Base-by-base conservation (phyloP, 495 filamentous ascomycete species). In the Aspergillus kassunensis region DNA sequence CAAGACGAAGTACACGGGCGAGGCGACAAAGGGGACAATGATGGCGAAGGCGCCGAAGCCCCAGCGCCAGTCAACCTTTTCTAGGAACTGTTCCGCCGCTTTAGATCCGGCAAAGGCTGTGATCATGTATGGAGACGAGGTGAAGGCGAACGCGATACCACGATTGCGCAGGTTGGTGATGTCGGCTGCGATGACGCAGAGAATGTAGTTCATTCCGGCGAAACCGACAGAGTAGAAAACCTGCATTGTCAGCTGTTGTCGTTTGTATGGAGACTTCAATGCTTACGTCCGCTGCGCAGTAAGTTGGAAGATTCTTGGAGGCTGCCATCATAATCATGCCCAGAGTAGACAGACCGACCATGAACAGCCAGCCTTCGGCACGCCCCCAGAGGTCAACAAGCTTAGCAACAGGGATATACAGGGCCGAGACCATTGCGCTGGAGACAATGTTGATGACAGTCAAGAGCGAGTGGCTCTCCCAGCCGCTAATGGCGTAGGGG, bases 101-200 rank as follows among this genome's bases (percentile, higher is more conserved):
- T 56, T 54, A 9, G 60, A 61, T 15, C 81, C 83, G 44, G 44
- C 44, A 9, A 46, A 46, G 1, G 44, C 44, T 2, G 44, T 46
- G 30, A 66, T 66, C n/a, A 68, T 61, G 41, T 51, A 58, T 0
- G 84, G 84, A 4, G 82, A 82, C 3, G 68, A 69, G 42, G 71
- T 66, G 51, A 80, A 81, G 9, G 77, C 84, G 44, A 77, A 77
- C 49, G 80, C 75, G 23, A 87, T 51, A 16, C 68, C 75, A 70
- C 84, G 71, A 65, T 85, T 81, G 21, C 72, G 71, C 33, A 87
- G 65, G 6, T 66, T 63, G 0, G 84, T 80, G 1, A 79, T 81
- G 54, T 87, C 84, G 53, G 84, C 78, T 31, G 80, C 75, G 60
- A 88, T 77, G 44, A 84, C 66, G 43, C 69, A 67, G 18, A 81